Percentiles rank a stretch among this genome's conserved stretches.
phyloP scores from a whole-genome alignment of 2,329 filamentous ascomycete genomes.

The Tolypocladium inflatum region DNA sequence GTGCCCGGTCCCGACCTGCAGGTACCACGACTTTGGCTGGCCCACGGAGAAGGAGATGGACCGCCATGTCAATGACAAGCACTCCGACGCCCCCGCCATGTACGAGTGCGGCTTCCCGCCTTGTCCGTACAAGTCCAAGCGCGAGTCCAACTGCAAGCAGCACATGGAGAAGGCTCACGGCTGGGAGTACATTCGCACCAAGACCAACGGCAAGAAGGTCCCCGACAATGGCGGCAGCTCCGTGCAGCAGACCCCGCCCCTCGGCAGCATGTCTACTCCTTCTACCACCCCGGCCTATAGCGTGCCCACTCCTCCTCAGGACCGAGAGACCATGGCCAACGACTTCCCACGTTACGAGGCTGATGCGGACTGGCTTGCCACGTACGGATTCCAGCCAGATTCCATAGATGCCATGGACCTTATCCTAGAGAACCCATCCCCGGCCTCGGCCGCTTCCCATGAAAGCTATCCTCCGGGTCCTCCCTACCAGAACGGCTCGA shows the following conservation, averaged over 20 bases:
- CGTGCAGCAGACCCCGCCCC: constrained; percentile 45
- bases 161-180: constrained; percentile 97
- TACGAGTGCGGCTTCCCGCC: constrained; percentile 75
- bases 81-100: constrained; percentile 69
- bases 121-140: constrained; percentile 91
- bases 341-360: constrained; percentile 42
- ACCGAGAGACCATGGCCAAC: constrained; percentile 24
- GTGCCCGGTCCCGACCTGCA: constrained; percentile 73
- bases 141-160: constrained; percentile 94
- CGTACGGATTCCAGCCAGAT: constrained; percentile 19
- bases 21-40: constrained; percentile 84
- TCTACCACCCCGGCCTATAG: constrained; percentile 40
- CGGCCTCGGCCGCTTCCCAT: constrained; percentile 24
- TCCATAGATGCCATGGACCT: constrained; percentile 32
- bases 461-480: constrained; percentile 39
- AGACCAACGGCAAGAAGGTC: constrained; percentile 71
- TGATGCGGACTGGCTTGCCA: constrained; percentile 34
- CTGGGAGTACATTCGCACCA: constrained; percentile 84
- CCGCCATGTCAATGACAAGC: constrained; percentile 93
- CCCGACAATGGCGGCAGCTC: constrained; percentile 35
- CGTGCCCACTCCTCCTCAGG: constrained; percentile 49
- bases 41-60: constrained; percentile 97
- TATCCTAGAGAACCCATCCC: constrained; percentile 27
- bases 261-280: constrained; percentile 54
- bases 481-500: constrained; percentile 49